Evolutionary conservation across 345 rosid species (phyloP), one percentile per base, ranked within the genome.

Genomic region (Schrenkiella parvula): DNA sequence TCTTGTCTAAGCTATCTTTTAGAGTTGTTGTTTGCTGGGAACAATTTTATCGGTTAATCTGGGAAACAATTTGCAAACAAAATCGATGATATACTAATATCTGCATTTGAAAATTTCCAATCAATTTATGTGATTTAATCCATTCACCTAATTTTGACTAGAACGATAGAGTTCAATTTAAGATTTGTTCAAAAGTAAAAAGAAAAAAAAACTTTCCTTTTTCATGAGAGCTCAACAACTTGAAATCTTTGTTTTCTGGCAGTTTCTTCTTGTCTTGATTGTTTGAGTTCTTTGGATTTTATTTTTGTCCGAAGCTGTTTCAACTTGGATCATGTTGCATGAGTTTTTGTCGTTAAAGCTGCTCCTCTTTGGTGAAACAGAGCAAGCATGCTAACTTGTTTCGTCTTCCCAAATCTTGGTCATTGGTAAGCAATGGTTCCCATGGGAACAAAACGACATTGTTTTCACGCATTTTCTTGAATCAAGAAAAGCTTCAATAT

Each of bases 171-270:
- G 70, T 68, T 75, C 12, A 15, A 46, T 62, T 43, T 35, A 69
- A 75, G 74, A n/a, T 43, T 68, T 42, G 42, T 6, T 69, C 35
- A 61, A 62, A 52, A 28, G 39, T 41, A 14, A 9, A 5, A 55
- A n/a, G n/a, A n/a, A 57, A 61, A 62, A 42, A 13, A 35, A 32
- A 53, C 66, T 63, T 69, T 54, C 21, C 25, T 67, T 43, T 74
- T 51, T 42, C 58, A 43, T 62, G 79, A 35, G 63, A 76, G 43
- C 52, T 63, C 71, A 76, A 76, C 79, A 44, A 76, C 79, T 69
- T 43, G 18, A 76, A 69, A 69, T 63, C 75, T 76, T 28, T 46
- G 35, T 46, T 69, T 37, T 46, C 69, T 66, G 74, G 69, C 63
- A 51, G 70, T 37, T 68, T 69, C 35, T 10, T 60, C 50, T 60